A percentile compares a stretch with the other conserved stretches of the same genome.
Evolutionary conservation across 2,329 filamentous ascomycete genomes (phyloP).

Genomic region (Fusarium sp.): DNA sequence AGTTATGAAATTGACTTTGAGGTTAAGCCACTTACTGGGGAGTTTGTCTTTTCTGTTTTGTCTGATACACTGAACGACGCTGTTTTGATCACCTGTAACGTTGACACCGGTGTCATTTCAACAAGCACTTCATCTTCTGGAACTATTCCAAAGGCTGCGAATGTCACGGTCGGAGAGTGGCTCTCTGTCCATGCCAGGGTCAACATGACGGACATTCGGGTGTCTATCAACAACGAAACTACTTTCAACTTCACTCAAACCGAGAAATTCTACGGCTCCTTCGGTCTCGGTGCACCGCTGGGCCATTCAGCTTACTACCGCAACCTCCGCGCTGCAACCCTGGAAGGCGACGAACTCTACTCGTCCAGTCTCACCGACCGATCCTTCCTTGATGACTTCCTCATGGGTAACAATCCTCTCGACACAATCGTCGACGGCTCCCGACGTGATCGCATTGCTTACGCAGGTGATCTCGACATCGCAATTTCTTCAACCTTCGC

Average conservation of each 20-base stretch:
- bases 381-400: neutral
- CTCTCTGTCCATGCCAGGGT: neutral
- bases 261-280: neutral
- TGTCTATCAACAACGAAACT: neutral
- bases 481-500: neutral
- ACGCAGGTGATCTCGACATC: neutral
- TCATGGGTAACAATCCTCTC: neutral
- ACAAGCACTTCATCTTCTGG: neutral
- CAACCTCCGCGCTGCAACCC: neutral
- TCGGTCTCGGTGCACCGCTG: neutral
- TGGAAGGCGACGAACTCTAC: neutral
- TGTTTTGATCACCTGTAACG: neutral
- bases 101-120: neutral
- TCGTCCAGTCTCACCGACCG: neutral
- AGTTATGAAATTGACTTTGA: neutral
- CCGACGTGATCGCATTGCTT: neutral
- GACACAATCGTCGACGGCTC: constrained; percentile 2
- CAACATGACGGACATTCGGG: neutral
- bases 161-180: neutral
- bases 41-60: neutral
- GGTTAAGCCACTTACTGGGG: neutral
- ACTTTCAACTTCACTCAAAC: constrained; percentile 2
- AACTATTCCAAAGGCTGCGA: accelerated
- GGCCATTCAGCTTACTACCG: neutral
- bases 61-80: neutral